Conservation (phyloP, 2,329 filamentous ascomycete genomes). For the Thielaviopsis punctulata region DNA sequence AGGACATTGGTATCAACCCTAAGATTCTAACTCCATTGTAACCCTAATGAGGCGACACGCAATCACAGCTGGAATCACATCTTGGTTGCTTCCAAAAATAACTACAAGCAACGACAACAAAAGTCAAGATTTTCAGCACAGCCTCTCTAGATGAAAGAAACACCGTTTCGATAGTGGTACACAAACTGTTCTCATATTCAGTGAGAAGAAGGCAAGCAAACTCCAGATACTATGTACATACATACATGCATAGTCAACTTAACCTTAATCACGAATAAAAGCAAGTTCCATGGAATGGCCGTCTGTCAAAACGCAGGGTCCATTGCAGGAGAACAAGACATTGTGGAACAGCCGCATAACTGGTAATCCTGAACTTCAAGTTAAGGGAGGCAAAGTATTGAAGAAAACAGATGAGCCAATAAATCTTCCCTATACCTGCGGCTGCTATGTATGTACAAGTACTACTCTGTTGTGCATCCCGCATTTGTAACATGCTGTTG, state of each 20-base stretch:
- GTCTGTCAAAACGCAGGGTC: neutral
- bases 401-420: neutral
- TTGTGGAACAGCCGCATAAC: neutral
- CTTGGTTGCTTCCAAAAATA: too few species aligned
- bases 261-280: too few species aligned
- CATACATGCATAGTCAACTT: too few species aligned
- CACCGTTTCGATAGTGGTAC: too few species aligned
- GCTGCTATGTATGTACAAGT: neutral
- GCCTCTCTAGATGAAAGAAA: too few species aligned
- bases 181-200: too few species aligned
- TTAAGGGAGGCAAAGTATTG: neutral
- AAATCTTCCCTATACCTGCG: neutral
- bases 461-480: neutral
- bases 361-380: neutral
- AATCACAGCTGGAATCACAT: too few species aligned
- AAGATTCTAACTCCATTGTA: too few species aligned
- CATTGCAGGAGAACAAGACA: neutral
- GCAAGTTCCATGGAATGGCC: neutral
- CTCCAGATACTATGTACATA: neutral
- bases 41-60: too few species aligned
- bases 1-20: too few species aligned
- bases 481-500: neutral
- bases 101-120: too few species aligned
- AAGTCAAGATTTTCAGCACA: too few species aligned
- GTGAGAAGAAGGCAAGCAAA: neutral